These are phyloP conservation scores for Xylaria acuta DNA, from an alignment of 495 filamentous ascomycete species.

Conservation along the genomic window DNA sequence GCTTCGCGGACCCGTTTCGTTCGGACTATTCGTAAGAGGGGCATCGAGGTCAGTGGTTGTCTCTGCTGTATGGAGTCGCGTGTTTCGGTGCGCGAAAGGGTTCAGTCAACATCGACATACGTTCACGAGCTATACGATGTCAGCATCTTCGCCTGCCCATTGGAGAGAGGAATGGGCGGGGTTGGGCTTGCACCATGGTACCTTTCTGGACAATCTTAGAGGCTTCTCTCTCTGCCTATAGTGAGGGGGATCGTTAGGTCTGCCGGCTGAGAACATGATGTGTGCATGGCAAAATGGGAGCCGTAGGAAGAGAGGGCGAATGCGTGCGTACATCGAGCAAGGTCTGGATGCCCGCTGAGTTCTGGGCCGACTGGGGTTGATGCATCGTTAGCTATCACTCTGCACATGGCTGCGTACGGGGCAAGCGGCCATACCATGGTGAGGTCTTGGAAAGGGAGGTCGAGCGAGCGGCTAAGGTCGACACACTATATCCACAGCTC, in stretches of 20 bases:
- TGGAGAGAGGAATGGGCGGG: constrained; percentile 30
- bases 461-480: neutral
- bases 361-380: constrained; percentile 83
- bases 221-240: constrained; percentile 94
- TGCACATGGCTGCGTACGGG: neutral
- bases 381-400: constrained; percentile 31
- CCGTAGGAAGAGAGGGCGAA: neutral
- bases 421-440: constrained; percentile 33
- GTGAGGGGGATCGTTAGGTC: constrained; percentile 29
- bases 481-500: neutral
- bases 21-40: constrained; percentile 66
- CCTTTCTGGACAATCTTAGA: constrained; percentile 99
- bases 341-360: constrained; percentile 96
- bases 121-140: constrained; percentile 44
- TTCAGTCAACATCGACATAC: constrained; percentile 37
- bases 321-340: constrained; percentile 90
- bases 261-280: neutral
- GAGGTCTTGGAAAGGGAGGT: constrained; percentile 46
- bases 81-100: neutral
- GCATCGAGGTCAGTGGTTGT: constrained; percentile 14
- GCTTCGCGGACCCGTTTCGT: constrained; percentile 97
- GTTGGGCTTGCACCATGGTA: constrained; percentile 40
- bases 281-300: neutral
- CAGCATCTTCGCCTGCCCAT: neutral
- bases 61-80: neutral